A percentile compares a stretch with the other conserved stretches of the same genome.
These are phyloP conservation scores for Candida nemodendra DNA, from an alignment of 805 yeast genomes.

Conservation along the genomic window DNA sequence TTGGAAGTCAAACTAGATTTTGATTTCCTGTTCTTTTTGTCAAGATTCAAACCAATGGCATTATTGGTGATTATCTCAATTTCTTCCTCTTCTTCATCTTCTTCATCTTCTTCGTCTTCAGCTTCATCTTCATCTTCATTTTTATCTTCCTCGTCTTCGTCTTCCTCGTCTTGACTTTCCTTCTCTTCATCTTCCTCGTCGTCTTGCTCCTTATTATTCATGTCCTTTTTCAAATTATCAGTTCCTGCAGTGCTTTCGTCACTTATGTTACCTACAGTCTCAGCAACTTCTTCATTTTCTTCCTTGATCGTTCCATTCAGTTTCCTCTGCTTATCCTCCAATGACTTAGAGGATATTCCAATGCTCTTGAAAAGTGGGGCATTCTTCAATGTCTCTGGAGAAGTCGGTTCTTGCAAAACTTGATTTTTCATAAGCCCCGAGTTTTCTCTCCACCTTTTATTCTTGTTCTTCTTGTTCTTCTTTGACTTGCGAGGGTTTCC, in stretches of 20 bases:
- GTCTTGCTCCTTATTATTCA: neutral
- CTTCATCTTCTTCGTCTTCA: conserved; percentile 7
- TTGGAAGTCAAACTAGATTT: conserved; percentile 2
- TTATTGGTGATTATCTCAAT: conserved; percentile 15
- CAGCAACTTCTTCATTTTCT: conserved; percentile 1
- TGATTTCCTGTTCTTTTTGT: neutral
- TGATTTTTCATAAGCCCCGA: conserved; percentile 4
- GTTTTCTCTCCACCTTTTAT: conserved; percentile 31
- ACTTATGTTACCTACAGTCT: neutral
- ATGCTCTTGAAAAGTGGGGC: conserved; percentile 23
- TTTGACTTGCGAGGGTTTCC: conserved; percentile 64
- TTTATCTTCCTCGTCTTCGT: conserved; percentile 5
- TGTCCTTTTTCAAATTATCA: conserved; percentile 1
- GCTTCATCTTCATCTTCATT: conserved; percentile 1
- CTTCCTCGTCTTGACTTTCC: conserved; percentile 6
- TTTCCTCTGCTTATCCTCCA: conserved; percentile 9
- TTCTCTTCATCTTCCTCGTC: conserved; percentile 2
- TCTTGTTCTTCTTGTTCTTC: conserved; percentile 42
- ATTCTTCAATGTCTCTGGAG: conserved; percentile 11
- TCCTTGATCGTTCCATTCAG: neutral
- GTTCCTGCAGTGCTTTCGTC: conserved; percentile 1
- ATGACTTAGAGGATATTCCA: conserved; percentile 25
- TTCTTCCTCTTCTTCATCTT: conserved; percentile 11
- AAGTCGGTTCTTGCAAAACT: conserved; percentile 3
- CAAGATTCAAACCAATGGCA: conserved; percentile 1